Conservation (phyloP, 179 eudicot species). For the Sideroxylon spinosum region DNA sequence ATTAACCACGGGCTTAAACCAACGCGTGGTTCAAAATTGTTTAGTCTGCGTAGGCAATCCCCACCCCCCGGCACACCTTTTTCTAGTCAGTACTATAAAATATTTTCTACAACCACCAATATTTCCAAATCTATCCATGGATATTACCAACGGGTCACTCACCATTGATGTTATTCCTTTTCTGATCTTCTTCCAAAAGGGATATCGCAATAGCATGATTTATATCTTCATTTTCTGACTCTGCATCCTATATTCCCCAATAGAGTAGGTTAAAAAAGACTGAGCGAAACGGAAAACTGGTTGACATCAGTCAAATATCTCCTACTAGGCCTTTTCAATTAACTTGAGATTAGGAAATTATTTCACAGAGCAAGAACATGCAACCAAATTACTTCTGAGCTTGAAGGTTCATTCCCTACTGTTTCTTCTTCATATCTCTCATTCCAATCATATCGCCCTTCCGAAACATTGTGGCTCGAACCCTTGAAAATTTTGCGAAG, state of each 20-base stretch:
- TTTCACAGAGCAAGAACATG: neutral
- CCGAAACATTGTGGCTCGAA: constrained; percentile 56
- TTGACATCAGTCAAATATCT: neutral
- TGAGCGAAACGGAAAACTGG: neutral
- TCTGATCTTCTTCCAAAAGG: constrained; percentile 67
- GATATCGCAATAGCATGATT: constrained; percentile 83
- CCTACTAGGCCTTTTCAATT: neutral
- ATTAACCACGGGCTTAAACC: too few relatives aligned
- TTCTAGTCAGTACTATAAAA: too few relatives aligned
- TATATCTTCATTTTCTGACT: constrained; percentile 59
- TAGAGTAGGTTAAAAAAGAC: neutral
- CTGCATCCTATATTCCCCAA: constrained; percentile 28
- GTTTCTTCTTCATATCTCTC: constrained; percentile 49
- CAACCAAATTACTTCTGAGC: constrained; percentile 47
- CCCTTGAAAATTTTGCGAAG: constrained; percentile 45
- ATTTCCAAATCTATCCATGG: neutral
- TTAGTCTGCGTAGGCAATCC: too few relatives aligned
- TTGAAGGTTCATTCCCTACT: constrained; percentile 50
- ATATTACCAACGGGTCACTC: constrained; percentile 23
- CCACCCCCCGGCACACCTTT: too few relatives aligned
- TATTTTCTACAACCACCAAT: neutral
- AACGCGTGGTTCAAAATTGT: too few relatives aligned
- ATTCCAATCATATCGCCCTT: constrained; percentile 49
- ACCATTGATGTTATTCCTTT: constrained; percentile 42
- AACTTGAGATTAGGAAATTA: neutral